phyloP scores from a whole-genome alignment of 805 yeast species.

The Tetrapisispora namnaoensis region DNA sequence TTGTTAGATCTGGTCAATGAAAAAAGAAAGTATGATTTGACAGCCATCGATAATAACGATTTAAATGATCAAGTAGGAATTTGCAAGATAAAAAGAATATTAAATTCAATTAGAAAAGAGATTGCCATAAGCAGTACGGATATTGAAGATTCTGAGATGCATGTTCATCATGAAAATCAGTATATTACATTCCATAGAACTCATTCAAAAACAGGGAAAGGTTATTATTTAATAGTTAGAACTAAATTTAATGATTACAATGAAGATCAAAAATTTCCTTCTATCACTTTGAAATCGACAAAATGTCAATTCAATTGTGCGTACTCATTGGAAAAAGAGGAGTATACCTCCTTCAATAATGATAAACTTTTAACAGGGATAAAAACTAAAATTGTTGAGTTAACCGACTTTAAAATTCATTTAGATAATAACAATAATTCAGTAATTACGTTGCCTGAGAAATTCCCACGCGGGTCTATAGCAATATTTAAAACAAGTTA shows the following conservation, averaged over 20 bases:
- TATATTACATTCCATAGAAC: constrained; percentile 83
- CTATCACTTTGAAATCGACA: constrained; percentile 52
- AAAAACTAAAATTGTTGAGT: constrained; percentile 49
- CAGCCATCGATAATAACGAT: background rate
- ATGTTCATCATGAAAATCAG: constrained; percentile 89
- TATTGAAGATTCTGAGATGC: constrained; percentile 72
- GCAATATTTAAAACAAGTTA: constrained; percentile 69
- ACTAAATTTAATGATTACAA: constrained; percentile 52
- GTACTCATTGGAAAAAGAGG: constrained; percentile 44
- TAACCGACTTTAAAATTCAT: constrained; percentile 42
- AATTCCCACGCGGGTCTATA: constrained; percentile 85
- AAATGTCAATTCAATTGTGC: constrained; percentile 48
- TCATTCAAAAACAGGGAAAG: constrained; percentile 75
- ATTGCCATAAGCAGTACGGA: constrained; percentile 41
- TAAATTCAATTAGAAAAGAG: constrained; percentile 47
- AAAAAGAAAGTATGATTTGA: constrained; percentile 41
- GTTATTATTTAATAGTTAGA: constrained; percentile 82
- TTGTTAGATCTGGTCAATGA: constrained; percentile 76
- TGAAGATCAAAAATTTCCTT: constrained; percentile 44
- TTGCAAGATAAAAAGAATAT: constrained; percentile 53
- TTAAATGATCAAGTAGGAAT: constrained; percentile 45
- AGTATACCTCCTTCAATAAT: constrained; percentile 35
- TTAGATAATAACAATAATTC: constrained; percentile 37
- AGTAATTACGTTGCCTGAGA: constrained; percentile 45
- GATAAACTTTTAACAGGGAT: constrained; percentile 45